Evolutionary conservation across 2,329 filamentous ascomycete species (phyloP), one percentile per base, ranked within the genome.

Genomic region (Colletotrichum destructivum): DNA sequence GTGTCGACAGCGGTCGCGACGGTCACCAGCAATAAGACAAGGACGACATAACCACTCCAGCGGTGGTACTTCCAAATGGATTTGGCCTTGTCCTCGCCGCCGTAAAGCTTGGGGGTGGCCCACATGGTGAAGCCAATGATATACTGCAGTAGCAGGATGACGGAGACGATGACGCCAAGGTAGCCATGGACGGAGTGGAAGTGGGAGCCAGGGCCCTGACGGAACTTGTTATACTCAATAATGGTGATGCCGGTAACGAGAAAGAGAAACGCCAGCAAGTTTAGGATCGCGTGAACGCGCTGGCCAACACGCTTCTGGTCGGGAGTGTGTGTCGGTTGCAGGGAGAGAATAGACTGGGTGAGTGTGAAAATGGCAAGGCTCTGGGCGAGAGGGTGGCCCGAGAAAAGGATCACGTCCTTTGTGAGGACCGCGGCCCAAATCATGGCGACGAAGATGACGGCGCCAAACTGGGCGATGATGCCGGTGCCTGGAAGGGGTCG

Each of bases 41-140:
- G 83, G 70, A 95, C 84, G 9, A 90, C 75, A 79, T 99, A 98
- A 2, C 96, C 96, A 26, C 87, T 88, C 65, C 88, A 83, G 40
- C 96, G 90, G 81, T 98, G 96, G 77, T 95, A 98, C 83, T 97
- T 98, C 87, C 96, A 98, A 52, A 98, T 81, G 31, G 86, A 86
- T 87, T 95, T 97, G 23, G 95, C 96, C 3, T 90, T 91, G 35
- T 94, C 91, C 74, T 92, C 90, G 67, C 94, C 91, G 6, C 95
- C 95, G 77, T 96, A 97, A 1, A 97, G 77, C 0, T 79, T 78
- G 0, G 95, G 95, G 3, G 89, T 85, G 70, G 90, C 94, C 85
- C 92, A 98, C 84, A 96, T 94, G 42, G 94, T 93, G 74, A 97
- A 89, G 18, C 96, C 96, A 40, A 98, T 88, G 1, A 92, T 61